phyloP scores from a whole-genome alignment of 1,284 basidiomycete genomes.

The Farysia itapuensis region DNA sequence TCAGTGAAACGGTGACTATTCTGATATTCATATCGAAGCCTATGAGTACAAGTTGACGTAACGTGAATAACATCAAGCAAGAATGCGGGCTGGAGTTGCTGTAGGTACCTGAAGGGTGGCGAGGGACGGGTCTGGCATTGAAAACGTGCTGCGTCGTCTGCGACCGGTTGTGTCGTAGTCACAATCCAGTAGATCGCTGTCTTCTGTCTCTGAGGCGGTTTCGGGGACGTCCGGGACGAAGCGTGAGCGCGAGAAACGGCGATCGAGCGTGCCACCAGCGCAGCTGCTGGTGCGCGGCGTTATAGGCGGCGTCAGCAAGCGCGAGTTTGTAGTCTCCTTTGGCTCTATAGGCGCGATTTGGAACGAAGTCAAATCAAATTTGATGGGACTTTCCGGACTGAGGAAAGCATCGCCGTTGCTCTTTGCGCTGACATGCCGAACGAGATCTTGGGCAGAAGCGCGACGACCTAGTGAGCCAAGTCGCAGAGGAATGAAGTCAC shows the following conservation, averaged over 20 bases:
- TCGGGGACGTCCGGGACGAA: background rate
- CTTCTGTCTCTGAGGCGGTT: background rate
- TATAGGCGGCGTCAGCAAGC: background rate
- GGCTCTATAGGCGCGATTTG: background rate
- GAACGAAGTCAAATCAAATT: background rate
- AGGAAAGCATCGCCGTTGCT: too few species aligned
- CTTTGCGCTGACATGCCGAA: too few species aligned
- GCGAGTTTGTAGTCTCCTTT: background rate
- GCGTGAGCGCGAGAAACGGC: background rate
- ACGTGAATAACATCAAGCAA: too few species aligned
- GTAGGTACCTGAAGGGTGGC: too few species aligned
- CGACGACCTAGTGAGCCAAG: slow-evolving; percentile 4
- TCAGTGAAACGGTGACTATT: too few species aligned
- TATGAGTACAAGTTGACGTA: too few species aligned
- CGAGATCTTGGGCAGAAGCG: background rate
- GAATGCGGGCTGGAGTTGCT: too few species aligned
- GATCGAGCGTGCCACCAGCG: too few species aligned
- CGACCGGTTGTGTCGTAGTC: background rate
- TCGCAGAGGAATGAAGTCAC: slow-evolving; percentile 11
- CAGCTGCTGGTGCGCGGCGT: background rate
- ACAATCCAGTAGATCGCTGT: background rate
- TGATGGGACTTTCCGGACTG: background rate
- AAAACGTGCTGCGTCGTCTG: background rate
- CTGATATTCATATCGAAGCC: too few species aligned
- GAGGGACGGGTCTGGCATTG: too few species aligned